Evolutionary conservation across 129 eudicot genomes (phyloP).

Genomic region (sunflower (Helianthus annuus)): HanXRQr2.0-SUNRISE NC_035433.2:140816845-140817344

Average conservation of each 20-base stretch:
- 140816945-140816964: conserved; percentile 85
- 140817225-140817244: neutral
- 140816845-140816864: neutral
- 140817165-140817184: conserved; percentile 97
- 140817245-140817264: neutral
- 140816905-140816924: neutral
- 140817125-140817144: conserved; percentile 96
- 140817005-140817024: conserved; percentile 96
- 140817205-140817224: conserved; percentile 51
- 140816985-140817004: conserved; percentile 97
- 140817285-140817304: conserved; percentile 94
- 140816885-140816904: neutral
- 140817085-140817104: conserved; percentile 95
- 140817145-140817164: conserved; percentile 97
- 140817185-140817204: conserved; percentile 98
- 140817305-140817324: conserved; percentile 95
- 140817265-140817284: neutral
- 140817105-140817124: conserved; percentile 98
- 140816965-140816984: conserved; percentile 95
- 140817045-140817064: conserved; percentile 94
- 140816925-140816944: conserved; percentile 99
- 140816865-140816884: too few relatives aligned
- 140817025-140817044: conserved; percentile 97
- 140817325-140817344: conserved; percentile 88
- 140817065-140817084: conserved; percentile 94